A percentile compares a stretch with the other conserved stretches of the same genome.
phyloP scores from a whole-genome alignment of 306 rosid species.

The Delonix regia region DNA sequence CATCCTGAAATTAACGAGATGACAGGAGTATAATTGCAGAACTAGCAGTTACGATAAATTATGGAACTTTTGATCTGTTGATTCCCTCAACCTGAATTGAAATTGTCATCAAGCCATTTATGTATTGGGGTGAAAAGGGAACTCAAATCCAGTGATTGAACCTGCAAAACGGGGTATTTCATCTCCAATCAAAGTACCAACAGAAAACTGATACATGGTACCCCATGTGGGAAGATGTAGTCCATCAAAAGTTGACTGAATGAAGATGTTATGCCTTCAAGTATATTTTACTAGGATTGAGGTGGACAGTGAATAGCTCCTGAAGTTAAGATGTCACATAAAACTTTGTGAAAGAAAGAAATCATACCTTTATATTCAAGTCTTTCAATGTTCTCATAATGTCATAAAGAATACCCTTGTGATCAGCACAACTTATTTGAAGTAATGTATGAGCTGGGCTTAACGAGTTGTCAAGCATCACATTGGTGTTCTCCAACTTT shows the following conservation, averaged over 20 bases:
- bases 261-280: slow-evolving; percentile 21
- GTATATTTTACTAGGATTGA: slow-evolving; percentile 7
- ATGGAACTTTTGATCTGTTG: background rate
- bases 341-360: slow-evolving; percentile 6
- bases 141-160: background rate
- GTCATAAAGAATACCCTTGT: slow-evolving; percentile 77
- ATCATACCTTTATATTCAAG: slow-evolving; percentile 60
- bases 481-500: slow-evolving; percentile 58
- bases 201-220: background rate
- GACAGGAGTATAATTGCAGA: slow-evolving; percentile 4
- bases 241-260: slow-evolving; percentile 27
- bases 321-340: background rate
- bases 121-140: background rate
- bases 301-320: background rate
- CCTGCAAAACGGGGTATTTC: background rate
- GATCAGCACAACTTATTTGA: slow-evolving; percentile 68
- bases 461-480: slow-evolving; percentile 60
- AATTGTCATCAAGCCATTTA: slow-evolving; percentile 5
- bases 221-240: background rate
- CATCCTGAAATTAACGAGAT: background rate
- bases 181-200: background rate
- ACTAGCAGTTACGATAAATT: background rate
- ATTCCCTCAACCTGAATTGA: background rate
- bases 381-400: slow-evolving; percentile 82
- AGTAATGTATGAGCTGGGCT: slow-evolving; percentile 73